phyloP scores from a whole-genome alignment of 345 rosid genomes.

The Eucalyptus polyanthemos region DNA sequence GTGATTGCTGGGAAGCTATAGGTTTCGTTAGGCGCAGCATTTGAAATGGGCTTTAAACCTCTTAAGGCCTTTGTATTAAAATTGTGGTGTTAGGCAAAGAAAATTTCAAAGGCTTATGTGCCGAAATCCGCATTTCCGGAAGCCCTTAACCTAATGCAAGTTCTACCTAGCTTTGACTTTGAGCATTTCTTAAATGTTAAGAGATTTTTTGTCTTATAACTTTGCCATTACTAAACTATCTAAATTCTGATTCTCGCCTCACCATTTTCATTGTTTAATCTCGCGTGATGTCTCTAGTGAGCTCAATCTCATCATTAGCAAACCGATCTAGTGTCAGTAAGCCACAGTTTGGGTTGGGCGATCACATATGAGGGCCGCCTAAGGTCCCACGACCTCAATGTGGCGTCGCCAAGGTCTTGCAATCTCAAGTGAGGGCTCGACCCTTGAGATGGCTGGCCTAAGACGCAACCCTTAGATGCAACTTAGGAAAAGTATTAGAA shows the following conservation, averaged over 20 bases:
- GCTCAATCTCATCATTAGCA: background rate
- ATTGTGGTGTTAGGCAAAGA: background rate
- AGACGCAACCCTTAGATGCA: fast-evolving
- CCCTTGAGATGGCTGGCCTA: background rate
- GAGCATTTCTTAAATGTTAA: too few species aligned
- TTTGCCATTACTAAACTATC: too few species aligned
- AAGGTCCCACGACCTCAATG: fast-evolving
- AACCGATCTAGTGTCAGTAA: background rate
- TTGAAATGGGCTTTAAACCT: background rate
- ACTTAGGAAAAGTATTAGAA: too few species aligned
- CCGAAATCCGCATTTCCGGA: too few species aligned
- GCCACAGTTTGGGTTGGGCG: fast-evolving
- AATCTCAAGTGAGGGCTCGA: fast-evolving
- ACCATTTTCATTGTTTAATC: too few species aligned
- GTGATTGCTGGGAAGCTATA: background rate
- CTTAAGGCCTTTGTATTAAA: background rate
- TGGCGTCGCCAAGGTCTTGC: background rate
- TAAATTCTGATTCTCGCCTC: too few species aligned
- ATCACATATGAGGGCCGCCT: background rate
- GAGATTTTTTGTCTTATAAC: too few species aligned
- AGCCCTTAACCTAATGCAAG: too few species aligned
- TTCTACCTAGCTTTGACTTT: too few species aligned
- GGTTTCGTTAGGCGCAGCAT: background rate
- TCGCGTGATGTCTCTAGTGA: fast-evolving
- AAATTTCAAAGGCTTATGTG: background rate